Conservation (phyloP, 306 rosid genomes). For the Vigna mungo region DNA sequence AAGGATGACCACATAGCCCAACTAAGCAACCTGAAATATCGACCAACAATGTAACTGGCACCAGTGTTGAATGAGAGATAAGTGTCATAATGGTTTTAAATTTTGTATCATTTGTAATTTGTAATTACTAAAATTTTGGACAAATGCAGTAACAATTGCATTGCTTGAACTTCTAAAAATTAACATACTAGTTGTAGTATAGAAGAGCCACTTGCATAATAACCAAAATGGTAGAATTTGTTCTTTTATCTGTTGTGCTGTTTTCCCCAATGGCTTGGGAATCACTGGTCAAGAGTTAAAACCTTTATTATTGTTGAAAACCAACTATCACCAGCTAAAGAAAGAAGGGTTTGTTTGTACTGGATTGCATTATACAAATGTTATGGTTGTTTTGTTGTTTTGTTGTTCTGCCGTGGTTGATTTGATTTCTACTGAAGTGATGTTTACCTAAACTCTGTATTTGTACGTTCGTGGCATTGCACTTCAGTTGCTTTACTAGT, state of each 20-base stretch:
- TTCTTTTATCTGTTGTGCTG: not conserved
- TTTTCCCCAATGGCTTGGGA: not conserved
- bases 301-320: not conserved
- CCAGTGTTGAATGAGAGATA: not conserved
- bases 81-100: not conserved
- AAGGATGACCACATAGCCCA: not conserved
- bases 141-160: not conserved
- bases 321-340: not conserved
- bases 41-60: not conserved
- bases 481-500: constrained; percentile 8
- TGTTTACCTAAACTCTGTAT: constrained; percentile 1
- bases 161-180: not conserved
- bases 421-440: constrained; percentile 12
- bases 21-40: no score
- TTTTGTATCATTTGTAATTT: not conserved
- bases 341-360: not conserved
- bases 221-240: not conserved
- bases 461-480: not conserved
- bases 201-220: not conserved
- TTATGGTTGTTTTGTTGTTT: not conserved
- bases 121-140: not conserved
- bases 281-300: not conserved
- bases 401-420: not conserved
- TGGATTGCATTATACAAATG: not conserved
- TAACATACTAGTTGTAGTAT: no score